These are phyloP conservation scores for Vachellia pachyceras DNA, from an alignment of 306 rosid species.

Conservation along the genomic window DNA sequence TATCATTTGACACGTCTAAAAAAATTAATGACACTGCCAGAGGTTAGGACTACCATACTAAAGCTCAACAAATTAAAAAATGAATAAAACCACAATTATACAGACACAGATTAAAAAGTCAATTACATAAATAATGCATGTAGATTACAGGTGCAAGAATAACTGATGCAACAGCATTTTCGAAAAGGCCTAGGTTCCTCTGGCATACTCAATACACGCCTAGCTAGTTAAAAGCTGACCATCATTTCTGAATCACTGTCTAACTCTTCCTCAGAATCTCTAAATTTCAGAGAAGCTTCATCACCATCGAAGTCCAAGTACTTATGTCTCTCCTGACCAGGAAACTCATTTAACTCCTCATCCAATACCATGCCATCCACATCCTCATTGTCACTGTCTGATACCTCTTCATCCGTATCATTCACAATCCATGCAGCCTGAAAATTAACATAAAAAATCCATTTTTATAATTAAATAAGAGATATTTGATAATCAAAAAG, in stretches of 20 bases:
- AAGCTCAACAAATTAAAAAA: not conserved
- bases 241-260: slow-evolving; percentile 85
- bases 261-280: slow-evolving; percentile 79
- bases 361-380: slow-evolving; percentile 81
- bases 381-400: slow-evolving; percentile 55
- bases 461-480: slow-evolving; percentile 19
- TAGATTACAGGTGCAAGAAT: not conserved
- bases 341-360: slow-evolving; percentile 50
- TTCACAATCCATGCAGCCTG: slow-evolving; percentile 92
- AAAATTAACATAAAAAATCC: slow-evolving; percentile 37
- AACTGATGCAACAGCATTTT: slow-evolving; percentile 14
- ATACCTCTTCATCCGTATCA: slow-evolving; percentile 68
- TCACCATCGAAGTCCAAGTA: slow-evolving; percentile 66
- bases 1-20: not conserved
- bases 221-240: slow-evolving; percentile 59
- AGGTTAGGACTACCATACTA: slow-evolving; percentile 17
- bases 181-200: slow-evolving; percentile 4
- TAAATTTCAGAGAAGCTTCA: slow-evolving; percentile 60
- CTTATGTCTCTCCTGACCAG: slow-evolving; percentile 49
- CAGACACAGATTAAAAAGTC: not conserved
- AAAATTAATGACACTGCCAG: not conserved
- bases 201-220: not conserved
- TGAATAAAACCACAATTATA: slow-evolving; percentile 12
- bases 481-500: slow-evolving; percentile 19
- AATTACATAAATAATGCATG: slow-evolving; percentile 1